Evolutionary conservation across 2,329 filamentous ascomycete species (phyloP), one percentile per base, ranked within the genome.

Genomic region (Colletotrichum scovillei): DNA sequence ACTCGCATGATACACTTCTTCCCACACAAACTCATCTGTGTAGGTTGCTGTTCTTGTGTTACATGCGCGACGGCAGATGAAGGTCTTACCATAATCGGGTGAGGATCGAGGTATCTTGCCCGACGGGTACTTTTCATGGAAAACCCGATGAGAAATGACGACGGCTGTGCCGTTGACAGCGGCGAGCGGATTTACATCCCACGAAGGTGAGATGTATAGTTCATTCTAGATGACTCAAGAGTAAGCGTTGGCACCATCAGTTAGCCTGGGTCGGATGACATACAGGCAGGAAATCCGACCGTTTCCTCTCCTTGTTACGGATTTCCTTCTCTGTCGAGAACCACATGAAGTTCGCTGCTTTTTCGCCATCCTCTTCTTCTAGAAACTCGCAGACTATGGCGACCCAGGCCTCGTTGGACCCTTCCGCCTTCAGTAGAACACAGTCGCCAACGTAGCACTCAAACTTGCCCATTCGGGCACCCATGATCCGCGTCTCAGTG

Each of bases 301-400:
- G 88, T 84, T 97, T 97, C 84, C 94, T 96, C 71, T 91, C 89
- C 80, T 92, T 93, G 78, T 94, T 97, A 32, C 92, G 90, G 74
- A 98, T 94, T 83, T 98, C 96, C 78, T 93, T 94, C 78, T 97
- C 94, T 0, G 94, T 95, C 0, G 94, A 95, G 80, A 99, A 98
- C 97, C 97, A 99, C 88, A 98, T 92, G 79, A 99, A 97, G 75
- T 93, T 93, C 68, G 94, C 96, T 30, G 92, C 91, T 86, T 95
- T 98, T 56, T 93, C 90, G 4, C 91, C 92, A 14, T 93, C 92
- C 24, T 94, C 92, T 38, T 92, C 90, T 58, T 96, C 92, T 52
- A 92, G 81, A 76, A 99, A 98, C 56, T 94, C 92, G 78, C 92
- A 93, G 65, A 98, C 93, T 74, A 99, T 91, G 42, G 94, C 97